A percentile compares a stretch with the other conserved stretches of the same genome.
Evolutionary conservation across 148 eudicot genomes (phyloP).

Genomic region (Spergularia marina): DNA sequence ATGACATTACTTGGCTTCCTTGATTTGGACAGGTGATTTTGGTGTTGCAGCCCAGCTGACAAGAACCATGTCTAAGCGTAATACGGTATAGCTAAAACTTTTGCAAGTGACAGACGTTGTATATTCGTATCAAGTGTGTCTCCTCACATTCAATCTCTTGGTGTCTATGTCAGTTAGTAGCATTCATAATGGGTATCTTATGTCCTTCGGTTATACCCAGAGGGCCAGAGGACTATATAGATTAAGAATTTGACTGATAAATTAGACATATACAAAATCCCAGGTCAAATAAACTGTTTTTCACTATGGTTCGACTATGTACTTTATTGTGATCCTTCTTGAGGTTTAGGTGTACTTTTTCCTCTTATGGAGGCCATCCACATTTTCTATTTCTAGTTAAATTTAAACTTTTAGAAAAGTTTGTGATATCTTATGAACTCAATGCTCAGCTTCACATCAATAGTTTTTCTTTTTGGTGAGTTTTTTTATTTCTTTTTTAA

Average conservation of each 20-base stretch:
- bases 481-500: not conserved
- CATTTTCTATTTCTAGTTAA: no score
- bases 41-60: slow-evolving; percentile 99
- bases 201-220: not conserved
- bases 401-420: not conserved
- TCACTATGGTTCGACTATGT: not conserved
- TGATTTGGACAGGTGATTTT: slow-evolving; percentile 75
- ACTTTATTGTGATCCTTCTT: not conserved
- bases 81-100: slow-evolving; percentile 55
- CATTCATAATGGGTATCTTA: not conserved
- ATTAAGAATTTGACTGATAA: not conserved
- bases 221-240: not conserved
- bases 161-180: not conserved
- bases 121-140: not conserved
- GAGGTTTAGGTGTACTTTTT: no score
- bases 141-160: not conserved
- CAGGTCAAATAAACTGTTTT: not conserved
- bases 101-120: not conserved
- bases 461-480: not conserved
- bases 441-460: not conserved
- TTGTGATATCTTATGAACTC: not conserved
- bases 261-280: not conserved
- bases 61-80: slow-evolving; percentile 98
- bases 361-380: no score
- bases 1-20: slow-evolving; percentile 12